Evolutionary conservation across 352 stramenopile species (phyloP).

Genomic region (Phytophthora hybrid): DNA sequence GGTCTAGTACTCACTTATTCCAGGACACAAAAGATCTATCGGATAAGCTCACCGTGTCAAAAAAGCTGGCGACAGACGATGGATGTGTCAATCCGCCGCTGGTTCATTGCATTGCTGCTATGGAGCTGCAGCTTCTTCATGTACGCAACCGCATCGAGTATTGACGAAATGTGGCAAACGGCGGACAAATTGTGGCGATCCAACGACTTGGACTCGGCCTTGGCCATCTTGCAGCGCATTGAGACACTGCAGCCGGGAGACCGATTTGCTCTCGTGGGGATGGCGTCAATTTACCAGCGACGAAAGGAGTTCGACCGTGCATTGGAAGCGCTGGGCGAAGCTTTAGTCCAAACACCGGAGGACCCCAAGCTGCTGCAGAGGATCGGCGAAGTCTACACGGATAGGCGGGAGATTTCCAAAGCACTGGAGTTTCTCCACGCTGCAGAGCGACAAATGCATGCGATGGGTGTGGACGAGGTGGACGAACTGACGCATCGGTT

Average conservation of each 20-base stretch:
- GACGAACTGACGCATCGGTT: conserved; percentile 35
- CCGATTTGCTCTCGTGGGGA: conserved; percentile 29
- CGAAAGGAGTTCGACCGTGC: conserved; percentile 39
- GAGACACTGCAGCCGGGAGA: conserved; percentile 33
- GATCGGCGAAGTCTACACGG: conserved; percentile 47
- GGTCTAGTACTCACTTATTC: conserved; percentile 16
- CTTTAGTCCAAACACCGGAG: conserved; percentile 24
- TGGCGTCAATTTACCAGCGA: conserved; percentile 43
- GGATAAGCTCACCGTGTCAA: conserved; percentile 5
- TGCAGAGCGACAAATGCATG: conserved; percentile 21
- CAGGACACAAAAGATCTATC: conserved; percentile 20
- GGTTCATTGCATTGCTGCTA: conserved; percentile 8
- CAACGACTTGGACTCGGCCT: conserved; percentile 35
- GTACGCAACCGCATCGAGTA: conserved; percentile 1
- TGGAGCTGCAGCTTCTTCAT: conserved; percentile 5
- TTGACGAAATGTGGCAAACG: conserved; percentile 42
- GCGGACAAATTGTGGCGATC: conserved; percentile 36
- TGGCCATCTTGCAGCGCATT: conserved; percentile 42
- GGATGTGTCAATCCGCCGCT: conserved; percentile 8
- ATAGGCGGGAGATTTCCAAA: conserved; percentile 31
- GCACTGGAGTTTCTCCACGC: conserved; percentile 31
- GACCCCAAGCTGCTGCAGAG: conserved; percentile 34
- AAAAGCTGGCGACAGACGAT: conserved; percentile 11
- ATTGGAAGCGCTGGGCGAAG: conserved; percentile 27
- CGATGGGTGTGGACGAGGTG: background rate